Evolutionary conservation across 768 basidiomycete genomes (phyloP).

Genomic region (Macrolepiota albuminosa): DNA sequence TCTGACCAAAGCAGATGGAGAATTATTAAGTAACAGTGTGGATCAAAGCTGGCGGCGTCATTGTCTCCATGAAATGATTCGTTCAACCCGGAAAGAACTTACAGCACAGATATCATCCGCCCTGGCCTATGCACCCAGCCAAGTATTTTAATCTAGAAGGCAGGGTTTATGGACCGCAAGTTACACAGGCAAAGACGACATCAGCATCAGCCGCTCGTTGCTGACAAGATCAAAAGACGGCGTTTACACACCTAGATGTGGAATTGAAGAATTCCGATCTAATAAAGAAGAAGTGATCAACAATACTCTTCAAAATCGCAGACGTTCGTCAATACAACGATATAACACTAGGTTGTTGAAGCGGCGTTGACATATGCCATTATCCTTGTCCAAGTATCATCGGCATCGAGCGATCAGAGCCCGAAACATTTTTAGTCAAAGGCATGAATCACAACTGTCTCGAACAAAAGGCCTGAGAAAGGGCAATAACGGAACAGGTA

Average conservation of each 20-base stretch:
- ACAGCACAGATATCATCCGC: conserved; percentile 34
- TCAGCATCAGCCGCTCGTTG: conserved; percentile 40
- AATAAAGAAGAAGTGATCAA: too few species aligned
- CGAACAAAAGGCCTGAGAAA: background rate
- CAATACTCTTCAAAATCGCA: too few species aligned
- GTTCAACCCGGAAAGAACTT: conserved; percentile 33
- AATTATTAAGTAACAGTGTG: conserved; percentile 30
- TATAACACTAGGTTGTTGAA: too few species aligned
- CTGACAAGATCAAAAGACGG: conserved; percentile 30
- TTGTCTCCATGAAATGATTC: conserved; percentile 27
- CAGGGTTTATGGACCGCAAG: conserved; percentile 2
- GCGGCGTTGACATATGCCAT: too few species aligned
- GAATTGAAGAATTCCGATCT: too few species aligned
- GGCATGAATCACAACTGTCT: background rate
- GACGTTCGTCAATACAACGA: too few species aligned
- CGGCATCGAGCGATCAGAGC: too few species aligned
- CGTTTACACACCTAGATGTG: conserved; percentile 20
- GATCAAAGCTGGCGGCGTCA: conserved; percentile 29
- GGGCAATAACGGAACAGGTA: background rate
- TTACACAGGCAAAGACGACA: conserved; percentile 39
- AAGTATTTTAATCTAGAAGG: too few species aligned
- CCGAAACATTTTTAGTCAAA: background rate
- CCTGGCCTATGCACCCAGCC: conserved; percentile 25
- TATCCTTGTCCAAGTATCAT: too few species aligned
- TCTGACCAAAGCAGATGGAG: background rate